Evolutionary conservation across 768 basidiomycete genomes (phyloP), one percentile per base, ranked within the genome.

Genomic region (Mycena vitilis): DNA sequence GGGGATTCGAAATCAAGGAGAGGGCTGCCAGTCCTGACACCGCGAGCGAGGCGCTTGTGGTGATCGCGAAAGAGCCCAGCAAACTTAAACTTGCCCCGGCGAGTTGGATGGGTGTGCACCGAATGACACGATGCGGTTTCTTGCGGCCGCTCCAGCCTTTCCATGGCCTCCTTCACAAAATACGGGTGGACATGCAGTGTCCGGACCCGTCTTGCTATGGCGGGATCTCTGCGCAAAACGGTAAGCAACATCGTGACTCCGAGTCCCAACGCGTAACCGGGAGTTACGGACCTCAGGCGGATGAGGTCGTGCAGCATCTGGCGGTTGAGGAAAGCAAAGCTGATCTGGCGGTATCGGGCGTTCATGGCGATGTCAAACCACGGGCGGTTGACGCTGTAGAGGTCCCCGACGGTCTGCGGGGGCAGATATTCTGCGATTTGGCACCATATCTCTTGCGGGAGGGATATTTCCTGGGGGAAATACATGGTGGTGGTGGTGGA

Each of bases 131-230:
- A 45, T 37, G n/a, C 38, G 51, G 64, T 10, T 49, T 61, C 60
- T 22, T 74, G 72, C 38, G 78, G 72, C 10, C 15, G 40, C 40
- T 40, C 40, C 40, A 11, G 7, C 38, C 69, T 76, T 61, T 82
- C 80, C 56, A 81, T 56, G 30, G 79, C 73, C 53, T 85, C 81
- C 60, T 83, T 80, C 56, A 87, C 73, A 66, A 87, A 87, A 22
- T 81, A 83, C 2, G 86, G 86, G 73, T 86, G 84, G 20, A 86
- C 75, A 63, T 85, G 83, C 1, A 87, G 74, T 2, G 85, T 83
- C 58, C 83, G 80, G 34, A 87, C 86, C 60, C 84, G 82, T 72
- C 78, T 80, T 1, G 86, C 85, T 4, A 87, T 82, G 5, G 75
- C 78, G 8, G 86, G 85, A 67, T 87, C 86, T 72, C 86, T 86